A percentile compares a stretch with the other conserved stretches of the same genome.
These are phyloP conservation scores for Exserohilum turcica DNA, from an alignment of 2,329 filamentous ascomycete genomes.

Conservation along the genomic window DNA sequence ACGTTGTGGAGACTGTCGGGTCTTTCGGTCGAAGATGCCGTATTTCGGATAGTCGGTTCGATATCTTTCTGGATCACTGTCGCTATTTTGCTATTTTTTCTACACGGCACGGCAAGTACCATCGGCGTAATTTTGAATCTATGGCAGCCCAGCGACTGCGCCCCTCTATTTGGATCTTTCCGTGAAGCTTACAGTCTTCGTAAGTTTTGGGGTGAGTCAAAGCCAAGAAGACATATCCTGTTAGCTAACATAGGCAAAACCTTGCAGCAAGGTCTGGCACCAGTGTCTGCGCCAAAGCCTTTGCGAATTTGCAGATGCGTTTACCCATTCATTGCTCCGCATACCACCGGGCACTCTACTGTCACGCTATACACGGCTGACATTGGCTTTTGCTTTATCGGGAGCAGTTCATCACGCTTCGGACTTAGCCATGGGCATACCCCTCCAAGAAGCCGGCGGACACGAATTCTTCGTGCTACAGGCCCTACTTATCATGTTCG, in stretches of 20 bases:
- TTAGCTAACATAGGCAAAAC: not conserved
- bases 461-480: not conserved
- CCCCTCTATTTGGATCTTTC: not conserved
- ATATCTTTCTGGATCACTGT: not conserved
- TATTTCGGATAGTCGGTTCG: not conserved
- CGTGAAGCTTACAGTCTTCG: not conserved
- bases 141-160: not conserved
- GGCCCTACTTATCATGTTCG: not conserved
- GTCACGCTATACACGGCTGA: not conserved
- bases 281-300: not conserved
- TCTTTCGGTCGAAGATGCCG: not conserved
- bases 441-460: not conserved
- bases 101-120: not conserved
- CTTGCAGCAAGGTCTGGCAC: not conserved
- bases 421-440: not conserved
- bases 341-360: not conserved
- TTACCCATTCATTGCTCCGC: not conserved
- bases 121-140: not conserved
- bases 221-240: not conserved
- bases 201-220: not conserved
- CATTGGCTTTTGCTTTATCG: not conserved
- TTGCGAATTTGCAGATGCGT: not conserved
- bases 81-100: not conserved
- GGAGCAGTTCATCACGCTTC: not conserved
- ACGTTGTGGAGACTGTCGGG: not conserved